Percentiles rank a stretch among this genome's conserved stretches.
Conservation (phyloP, 164 flowering plant genomes). For the Annona cherimola region DNA sequence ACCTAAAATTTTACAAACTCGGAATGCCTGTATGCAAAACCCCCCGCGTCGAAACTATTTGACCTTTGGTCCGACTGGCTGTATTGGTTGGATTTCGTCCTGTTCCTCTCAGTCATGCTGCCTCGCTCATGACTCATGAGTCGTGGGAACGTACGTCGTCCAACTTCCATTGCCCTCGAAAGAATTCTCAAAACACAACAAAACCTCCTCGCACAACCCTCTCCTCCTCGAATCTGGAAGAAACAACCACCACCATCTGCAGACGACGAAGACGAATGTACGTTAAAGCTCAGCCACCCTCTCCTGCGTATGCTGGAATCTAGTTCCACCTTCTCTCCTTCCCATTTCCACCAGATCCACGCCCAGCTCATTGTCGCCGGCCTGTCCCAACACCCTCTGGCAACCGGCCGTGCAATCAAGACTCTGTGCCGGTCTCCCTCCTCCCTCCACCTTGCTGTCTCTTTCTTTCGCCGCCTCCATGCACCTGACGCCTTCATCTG, state of each 20-base stretch:
- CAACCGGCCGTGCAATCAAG: conserved; percentile 39
- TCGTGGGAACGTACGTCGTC: background rate
- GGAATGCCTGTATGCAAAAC: too few relatives aligned
- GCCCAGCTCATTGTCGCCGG: conserved; percentile 46
- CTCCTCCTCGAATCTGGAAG: conserved; percentile 34
- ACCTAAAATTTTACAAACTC: too few relatives aligned
- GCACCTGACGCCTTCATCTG: conserved; percentile 61
- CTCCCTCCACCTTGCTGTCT: conserved; percentile 26
- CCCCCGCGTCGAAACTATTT: too few relatives aligned
- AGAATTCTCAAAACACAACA: conserved; percentile 34
- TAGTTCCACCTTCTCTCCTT: conserved; percentile 7
- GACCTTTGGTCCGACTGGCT: too few relatives aligned
- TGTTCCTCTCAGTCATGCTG: too few relatives aligned
- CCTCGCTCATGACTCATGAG: too few relatives aligned
- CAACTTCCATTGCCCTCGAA: conserved; percentile 23
- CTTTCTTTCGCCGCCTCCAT: conserved; percentile 29
- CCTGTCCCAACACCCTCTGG: conserved; percentile 45
- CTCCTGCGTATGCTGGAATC: conserved; percentile 43
- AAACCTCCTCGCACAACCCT: conserved; percentile 23
- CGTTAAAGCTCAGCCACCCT: conserved; percentile 36
- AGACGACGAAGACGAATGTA: conserved; percentile 7
- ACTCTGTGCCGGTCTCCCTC: conserved; percentile 38
- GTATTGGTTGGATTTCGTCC: too few relatives aligned
- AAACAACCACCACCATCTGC: background rate
- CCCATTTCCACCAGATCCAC: conserved; percentile 44